Evolutionary conservation across 257 asterid species (phyloP), one percentile per base, ranked within the genome.

Genomic region (Craterostigma plantagineum): DNA sequence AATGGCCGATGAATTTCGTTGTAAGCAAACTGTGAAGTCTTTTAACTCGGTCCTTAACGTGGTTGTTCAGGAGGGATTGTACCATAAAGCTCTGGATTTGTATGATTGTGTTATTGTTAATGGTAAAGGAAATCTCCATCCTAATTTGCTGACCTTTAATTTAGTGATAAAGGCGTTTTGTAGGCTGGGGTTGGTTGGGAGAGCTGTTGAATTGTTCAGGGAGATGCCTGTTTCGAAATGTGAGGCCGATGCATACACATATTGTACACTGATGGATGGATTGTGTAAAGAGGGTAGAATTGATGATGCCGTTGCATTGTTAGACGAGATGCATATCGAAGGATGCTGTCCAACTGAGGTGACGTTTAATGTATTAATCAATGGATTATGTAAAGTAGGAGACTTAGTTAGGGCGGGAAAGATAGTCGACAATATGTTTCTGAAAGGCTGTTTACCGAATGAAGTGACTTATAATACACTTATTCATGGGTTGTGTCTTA

Each of bases 251-350:
- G 73, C 60, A 0, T 90, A 69, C 62, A 83, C 95, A 0, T 90
- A 79, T 51, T 76, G 91, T 68, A 90, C 92, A 10, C 54, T 90
- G 76, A 90, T 90, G 98, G 92, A 90, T 67, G 98, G 98, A 16
- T 51, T 90, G 60, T 90, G 98, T 47, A 90, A 82, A 67, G 86
- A 61, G 42, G 66, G 66, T 52, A 66, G 86, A 67, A 71, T 83
- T 33, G 91, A 90, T 16, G 91, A 90, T 48, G 95, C 95, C 4
- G 81, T 83, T 45, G 65, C 78, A 38, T 61, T 90, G 71, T 67
- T 83, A 65, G 98, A 90, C 53, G 98, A 90, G 74, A 90, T 90
- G 95, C 95, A 90, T 43, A 52, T 75, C 23, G 92, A 90, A 62
- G 93, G 93, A 0, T 79, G 93, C 55, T 55, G 35, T 46, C 95